phyloP scores from a whole-genome alignment of 176 grass and related monocot species.

The Rhipidocladum racemiflorum region DNA sequence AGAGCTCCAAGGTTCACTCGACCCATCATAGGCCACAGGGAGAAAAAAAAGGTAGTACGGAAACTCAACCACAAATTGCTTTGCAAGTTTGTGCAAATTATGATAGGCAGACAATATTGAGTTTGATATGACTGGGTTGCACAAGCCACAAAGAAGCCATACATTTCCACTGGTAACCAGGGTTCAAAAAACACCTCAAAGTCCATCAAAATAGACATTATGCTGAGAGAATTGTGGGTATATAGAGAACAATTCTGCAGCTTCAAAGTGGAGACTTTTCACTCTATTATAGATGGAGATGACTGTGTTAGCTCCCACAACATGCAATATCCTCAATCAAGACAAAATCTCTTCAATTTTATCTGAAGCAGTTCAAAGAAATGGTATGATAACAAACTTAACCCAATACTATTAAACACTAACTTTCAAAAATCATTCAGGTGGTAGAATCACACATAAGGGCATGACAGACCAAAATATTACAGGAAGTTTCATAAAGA shows the following conservation, averaged over 20 bases:
- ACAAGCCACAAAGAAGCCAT: slow-evolving; percentile 4
- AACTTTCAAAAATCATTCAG: not conserved
- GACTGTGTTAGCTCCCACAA: not conserved
- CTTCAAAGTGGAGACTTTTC: not conserved
- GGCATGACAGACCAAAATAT: not conserved
- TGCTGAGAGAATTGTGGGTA: not conserved
- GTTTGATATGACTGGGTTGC: slow-evolving; percentile 5
- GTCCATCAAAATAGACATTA: slow-evolving; percentile 1
- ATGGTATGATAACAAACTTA: not conserved
- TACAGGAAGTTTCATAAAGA: not conserved
- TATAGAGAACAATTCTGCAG: not conserved
- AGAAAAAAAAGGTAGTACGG: not conserved
- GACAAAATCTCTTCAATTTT: not conserved
- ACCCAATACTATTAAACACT: not conserved
- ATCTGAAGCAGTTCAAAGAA: not conserved
- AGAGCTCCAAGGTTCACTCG: slow-evolving; percentile 2
- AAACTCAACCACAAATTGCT: slow-evolving; percentile 15
- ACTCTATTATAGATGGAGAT: not conserved
- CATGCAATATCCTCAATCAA: not conserved
- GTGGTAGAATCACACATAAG: not conserved
- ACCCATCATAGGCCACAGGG: slow-evolving; percentile 1
- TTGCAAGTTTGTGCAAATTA: slow-evolving; percentile 17
- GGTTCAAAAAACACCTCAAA: slow-evolving; percentile 1
- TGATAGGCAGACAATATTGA: not conserved
- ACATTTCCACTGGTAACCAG: not conserved